Conservation (phyloP, 208 protist genomes). For the Tritrichomonas musculus region DNA sequence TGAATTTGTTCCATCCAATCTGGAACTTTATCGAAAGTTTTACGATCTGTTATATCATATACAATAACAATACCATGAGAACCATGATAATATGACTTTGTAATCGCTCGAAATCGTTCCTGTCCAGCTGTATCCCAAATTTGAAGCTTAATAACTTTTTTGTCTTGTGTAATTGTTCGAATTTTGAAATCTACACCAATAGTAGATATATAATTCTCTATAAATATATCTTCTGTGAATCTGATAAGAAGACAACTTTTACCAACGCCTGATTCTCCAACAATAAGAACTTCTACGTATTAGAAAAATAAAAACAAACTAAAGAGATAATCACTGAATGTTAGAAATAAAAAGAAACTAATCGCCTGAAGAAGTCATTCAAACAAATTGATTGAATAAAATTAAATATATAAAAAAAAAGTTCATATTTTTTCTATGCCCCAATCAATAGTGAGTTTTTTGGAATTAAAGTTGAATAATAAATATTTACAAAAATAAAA, state of each 20-base stretch:
- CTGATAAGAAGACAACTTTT: slow-evolving; percentile 96
- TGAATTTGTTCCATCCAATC: not conserved
- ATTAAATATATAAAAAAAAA: no score
- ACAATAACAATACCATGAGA: slow-evolving; percentile 61
- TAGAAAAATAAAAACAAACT: not conserved
- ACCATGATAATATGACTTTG: slow-evolving; percentile 54
- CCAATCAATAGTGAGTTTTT: no score
- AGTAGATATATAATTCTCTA: slow-evolving; percentile 96
- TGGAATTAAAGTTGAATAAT: no score
- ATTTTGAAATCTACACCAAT: slow-evolving; percentile 86
- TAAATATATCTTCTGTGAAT: slow-evolving; percentile 98
- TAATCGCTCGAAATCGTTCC: slow-evolving; percentile 61
- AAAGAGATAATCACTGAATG: not conserved
- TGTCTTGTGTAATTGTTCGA: slow-evolving; percentile 51
- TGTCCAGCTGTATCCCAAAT: slow-evolving; percentile 65
- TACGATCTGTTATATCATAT: slow-evolving; percentile 57
- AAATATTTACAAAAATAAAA: no score
- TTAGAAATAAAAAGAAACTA: not conserved
- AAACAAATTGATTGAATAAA: no score
- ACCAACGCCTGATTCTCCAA: slow-evolving; percentile 88
- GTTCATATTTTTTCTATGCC: no score
- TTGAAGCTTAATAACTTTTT: not conserved
- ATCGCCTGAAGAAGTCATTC: not conserved
- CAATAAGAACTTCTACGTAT: slow-evolving; percentile 65
- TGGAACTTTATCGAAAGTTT: not conserved